These are phyloP conservation scores for Xylariaceae sp. DNA, from an alignment of 2,329 filamentous ascomycete species.

Conservation along the genomic window DNA sequence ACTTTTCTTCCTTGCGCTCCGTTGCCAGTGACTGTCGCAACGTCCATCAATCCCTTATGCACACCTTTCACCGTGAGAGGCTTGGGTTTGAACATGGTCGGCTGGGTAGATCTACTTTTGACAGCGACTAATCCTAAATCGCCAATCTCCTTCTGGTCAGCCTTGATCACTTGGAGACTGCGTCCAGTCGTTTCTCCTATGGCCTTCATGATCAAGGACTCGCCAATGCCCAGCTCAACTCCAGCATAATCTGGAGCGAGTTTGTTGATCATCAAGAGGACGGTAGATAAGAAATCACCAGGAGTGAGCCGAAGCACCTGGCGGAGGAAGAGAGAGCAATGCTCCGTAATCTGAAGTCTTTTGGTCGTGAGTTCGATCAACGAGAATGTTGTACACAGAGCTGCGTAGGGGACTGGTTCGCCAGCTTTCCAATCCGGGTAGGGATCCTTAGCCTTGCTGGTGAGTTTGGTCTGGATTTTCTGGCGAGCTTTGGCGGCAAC, in stretches of 20 bases:
- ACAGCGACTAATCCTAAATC: conserved; percentile 92
- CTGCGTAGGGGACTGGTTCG: conserved; percentile 87
- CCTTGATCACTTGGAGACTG: conserved; percentile 83
- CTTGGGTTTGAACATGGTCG: conserved; percentile 98
- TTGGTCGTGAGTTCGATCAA: conserved; percentile 94
- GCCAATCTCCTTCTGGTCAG: conserved; percentile 93
- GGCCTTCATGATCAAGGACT: conserved; percentile 97
- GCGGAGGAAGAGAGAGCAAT: conserved; percentile 85
- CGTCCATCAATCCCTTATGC: conserved; percentile 80
- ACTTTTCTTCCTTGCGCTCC: conserved; percentile 90
- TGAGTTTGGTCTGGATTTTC: conserved; percentile 74
- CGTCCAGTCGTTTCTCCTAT: conserved; percentile 93
- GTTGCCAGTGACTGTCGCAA: conserved; percentile 81
- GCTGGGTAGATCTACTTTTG: conserved; percentile 91
- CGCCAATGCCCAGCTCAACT: conserved; percentile 95
- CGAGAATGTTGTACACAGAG: conserved; percentile 90
- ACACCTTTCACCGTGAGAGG: conserved; percentile 81
- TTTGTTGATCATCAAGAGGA: conserved; percentile 97
- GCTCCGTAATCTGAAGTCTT: conserved; percentile 78
- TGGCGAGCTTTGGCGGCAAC: conserved; percentile 71
- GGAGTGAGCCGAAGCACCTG: conserved; percentile 93
- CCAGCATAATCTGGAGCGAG: conserved; percentile 94
- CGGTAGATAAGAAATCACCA: conserved; percentile 78
- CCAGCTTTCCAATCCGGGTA: conserved; percentile 94
- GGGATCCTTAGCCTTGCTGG: conserved; percentile 66